Evolutionary conservation across 2,329 filamentous ascomycete species (phyloP), one percentile per base, ranked within the genome.

Genomic region (Fusarium longipes): DNA sequence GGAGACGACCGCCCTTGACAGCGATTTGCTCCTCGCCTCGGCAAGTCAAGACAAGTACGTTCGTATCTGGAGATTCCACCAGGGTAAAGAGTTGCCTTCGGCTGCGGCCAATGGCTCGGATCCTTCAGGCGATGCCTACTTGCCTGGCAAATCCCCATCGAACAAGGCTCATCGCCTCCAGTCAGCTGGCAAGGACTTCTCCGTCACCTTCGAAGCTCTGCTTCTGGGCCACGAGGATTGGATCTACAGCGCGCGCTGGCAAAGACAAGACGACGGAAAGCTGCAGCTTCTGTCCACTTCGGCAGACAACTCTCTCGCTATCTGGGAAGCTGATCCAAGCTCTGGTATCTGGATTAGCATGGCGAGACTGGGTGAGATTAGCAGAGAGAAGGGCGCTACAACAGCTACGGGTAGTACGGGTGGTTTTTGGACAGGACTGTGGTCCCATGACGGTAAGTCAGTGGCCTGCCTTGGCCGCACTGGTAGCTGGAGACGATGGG

Each of bases 11-110:
- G 79, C 80, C 22, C 68, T 79, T 1, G 77, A 81, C 1, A 86
- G 87, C 51, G 94, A 97, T 75, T 76, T 97, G 6, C 80, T 98
- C 22, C 85, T 99, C 20, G 93, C 95, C 1, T 98, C 95, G 12
- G 94, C 94, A 22, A 98, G 95, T 76, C 96, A 99, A 77, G 96
- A 99, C 79, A 97, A 97, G 80, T 99, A 98, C 74, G 90, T 98
- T 60, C 91, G 96, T 38, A 86, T 99, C 33, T 99, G 96, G 96
- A 88, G 94, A 58, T 81, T 99, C 33, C 91, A 92, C 67, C 82
- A 86, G 63, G 93, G 92, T 32, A 85, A 86, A 59, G 87, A 89
- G 32, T 79, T 91, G 3, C 88, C 89, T 2, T 80, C 83, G 0
- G 81, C 85, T 48, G 85, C 84, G 36, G 82, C 80, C 8, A 82